Evolutionary conservation across 768 basidiomycete genomes (phyloP).

Genomic region (Rubroboletus satanas): DNA sequence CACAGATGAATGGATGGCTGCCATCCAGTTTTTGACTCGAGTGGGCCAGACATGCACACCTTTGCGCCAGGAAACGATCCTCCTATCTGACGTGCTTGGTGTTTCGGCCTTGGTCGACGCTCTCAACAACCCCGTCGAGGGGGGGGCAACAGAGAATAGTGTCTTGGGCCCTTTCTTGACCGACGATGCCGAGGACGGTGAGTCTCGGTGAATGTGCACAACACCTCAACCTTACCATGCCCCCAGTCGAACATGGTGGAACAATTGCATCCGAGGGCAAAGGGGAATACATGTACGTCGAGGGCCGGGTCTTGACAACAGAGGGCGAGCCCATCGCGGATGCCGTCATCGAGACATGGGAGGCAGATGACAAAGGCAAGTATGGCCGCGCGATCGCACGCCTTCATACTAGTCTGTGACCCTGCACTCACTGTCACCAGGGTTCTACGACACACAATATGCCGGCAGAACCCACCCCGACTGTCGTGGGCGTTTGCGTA

Average conservation of each 20-base stretch:
- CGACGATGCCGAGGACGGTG: conserved; percentile 70
- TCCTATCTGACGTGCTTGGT: conserved; percentile 80
- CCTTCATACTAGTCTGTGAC: conserved; percentile 7
- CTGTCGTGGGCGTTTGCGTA: conserved; percentile 63
- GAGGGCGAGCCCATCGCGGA: conserved; percentile 60
- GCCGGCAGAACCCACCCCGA: conserved; percentile 54
- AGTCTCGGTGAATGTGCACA: conserved; percentile 16
- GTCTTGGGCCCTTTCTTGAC: conserved; percentile 84
- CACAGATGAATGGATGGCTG: conserved; percentile 81
- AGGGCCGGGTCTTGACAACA: conserved; percentile 59
- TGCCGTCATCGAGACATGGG: conserved; percentile 80
- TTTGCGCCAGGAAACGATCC: conserved; percentile 74
- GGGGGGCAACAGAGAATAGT: conserved; percentile 65
- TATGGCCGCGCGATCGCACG: conserved; percentile 29
- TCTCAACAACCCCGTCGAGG: conserved; percentile 63
- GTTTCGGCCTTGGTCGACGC: conserved; percentile 74
- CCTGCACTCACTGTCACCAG: conserved; percentile 2
- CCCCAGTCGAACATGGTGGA: conserved; percentile 59
- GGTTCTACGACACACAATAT: conserved; percentile 51
- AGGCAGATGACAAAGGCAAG: conserved; percentile 59
- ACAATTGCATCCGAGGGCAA: conserved; percentile 86
- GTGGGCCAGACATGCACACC: conserved; percentile 71
- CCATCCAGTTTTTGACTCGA: conserved; percentile 74
- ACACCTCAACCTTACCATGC: neutral
- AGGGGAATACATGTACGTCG: conserved; percentile 79